Evolutionary conservation across 257 asterid genomes (phyloP), one percentile per base, ranked within the genome.

Genomic region (Solanum tacnaense): DNA sequence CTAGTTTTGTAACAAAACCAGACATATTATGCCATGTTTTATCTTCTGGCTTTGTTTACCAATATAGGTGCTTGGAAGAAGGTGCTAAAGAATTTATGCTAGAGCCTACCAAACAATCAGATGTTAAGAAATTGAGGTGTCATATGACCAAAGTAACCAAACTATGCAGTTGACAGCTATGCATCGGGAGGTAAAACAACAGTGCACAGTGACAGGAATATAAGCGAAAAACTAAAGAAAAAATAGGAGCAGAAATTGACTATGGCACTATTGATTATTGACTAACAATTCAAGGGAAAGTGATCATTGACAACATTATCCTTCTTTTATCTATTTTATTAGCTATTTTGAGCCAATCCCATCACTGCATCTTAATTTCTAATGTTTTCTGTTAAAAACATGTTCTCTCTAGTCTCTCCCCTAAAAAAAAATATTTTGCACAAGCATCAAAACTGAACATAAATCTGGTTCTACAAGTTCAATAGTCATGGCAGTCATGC

Each of bases 71-170:
- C 88, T 35, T 83, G 86, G 91, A 91, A 84, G 92, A 81, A 86
- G 92, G 93, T 56, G 92, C 93, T 27, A 89, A 89, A 88, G 90
- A 90, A 41, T 89, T 91, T 84, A 70, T 89, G 84, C 83, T 90
- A 41, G 90, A 92, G 89, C 94, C 93, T 71, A 88, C 90, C 65
- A 89, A 90, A 75, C 93, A 87, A 88, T 90, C 91, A 52, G 92
- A 91, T 87, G 88, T 90, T 46, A 88, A 85, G 89, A 92, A 89
- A 83, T 88, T 89, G 90, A 89, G 89, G 84, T 87, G 90, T 38
- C 86, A 88, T 18, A 86, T 91, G 84, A 86, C 25, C 56, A 86
- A 87, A 46, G 39, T 89, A 67, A 89, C 56, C 83, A 76, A 88
- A 62, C 72, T 86, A 35, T 76, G 89, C 88, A 88, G 67, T 71